These are phyloP conservation scores for Salix exigua DNA, from an alignment of 345 rosid species.

Conservation along the genomic window DNA sequence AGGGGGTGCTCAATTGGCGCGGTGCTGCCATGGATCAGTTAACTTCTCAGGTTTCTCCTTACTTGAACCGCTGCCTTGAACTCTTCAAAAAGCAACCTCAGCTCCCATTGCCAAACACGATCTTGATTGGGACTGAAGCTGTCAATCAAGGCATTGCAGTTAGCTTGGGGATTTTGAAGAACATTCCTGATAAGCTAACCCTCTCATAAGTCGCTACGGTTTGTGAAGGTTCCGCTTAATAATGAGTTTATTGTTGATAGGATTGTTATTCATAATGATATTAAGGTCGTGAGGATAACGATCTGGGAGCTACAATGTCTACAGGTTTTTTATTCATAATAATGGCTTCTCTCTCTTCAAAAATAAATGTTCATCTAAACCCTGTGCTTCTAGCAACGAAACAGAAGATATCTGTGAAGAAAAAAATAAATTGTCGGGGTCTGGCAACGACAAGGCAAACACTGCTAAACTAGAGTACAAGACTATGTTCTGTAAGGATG, in stretches of 20 bases:
- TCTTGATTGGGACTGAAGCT: conserved; percentile 2
- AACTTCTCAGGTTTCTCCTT: not conserved
- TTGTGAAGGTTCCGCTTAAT: too few relatives aligned
- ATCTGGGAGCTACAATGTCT: too few relatives aligned
- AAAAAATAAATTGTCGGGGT: not conserved
- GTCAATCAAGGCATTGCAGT: conserved; percentile 6
- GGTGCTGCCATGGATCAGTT: not conserved
- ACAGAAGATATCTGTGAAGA: not conserved
- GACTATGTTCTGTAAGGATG: too few relatives aligned
- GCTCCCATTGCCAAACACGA: not conserved
- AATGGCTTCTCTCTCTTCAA: too few relatives aligned
- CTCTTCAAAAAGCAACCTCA: not conserved
- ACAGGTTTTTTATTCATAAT: too few relatives aligned
- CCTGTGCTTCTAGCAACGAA: not conserved
- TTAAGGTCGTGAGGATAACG: too few relatives aligned
- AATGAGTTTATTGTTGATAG: too few relatives aligned
- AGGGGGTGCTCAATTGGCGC: not conserved
- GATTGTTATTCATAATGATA: too few relatives aligned
- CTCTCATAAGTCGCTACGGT: too few relatives aligned
- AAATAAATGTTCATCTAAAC: not conserved
- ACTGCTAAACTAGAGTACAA: too few relatives aligned
- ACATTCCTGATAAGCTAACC: not conserved
- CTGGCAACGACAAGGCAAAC: not conserved
- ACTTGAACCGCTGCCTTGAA: not conserved
- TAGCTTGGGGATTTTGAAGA: conserved; percentile 8